Base-by-base conservation (phyloP, 1,139 yeast species). In the Debaryomycetaceae sp. region DNA sequence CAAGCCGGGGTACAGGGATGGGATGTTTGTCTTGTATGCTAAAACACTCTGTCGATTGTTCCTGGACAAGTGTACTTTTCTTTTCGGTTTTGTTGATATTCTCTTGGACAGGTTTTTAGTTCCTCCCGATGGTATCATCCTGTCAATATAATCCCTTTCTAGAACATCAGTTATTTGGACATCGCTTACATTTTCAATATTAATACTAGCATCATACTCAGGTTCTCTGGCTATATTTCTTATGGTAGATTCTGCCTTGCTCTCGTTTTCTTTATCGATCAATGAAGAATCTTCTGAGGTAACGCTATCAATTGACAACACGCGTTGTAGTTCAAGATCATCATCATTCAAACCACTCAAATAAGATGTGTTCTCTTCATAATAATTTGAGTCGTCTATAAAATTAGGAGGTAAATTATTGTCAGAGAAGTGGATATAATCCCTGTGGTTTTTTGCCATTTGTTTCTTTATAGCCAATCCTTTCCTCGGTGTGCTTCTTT, bases 401-500 rank as follows among this genome's bases (percentile, higher is more conserved):
- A 31, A 41, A 4, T 22, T 13, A 16, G 19, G 24, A 5, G 35
- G 15, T 24, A 26, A 17, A 19, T 17, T 22, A n/a, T 22, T 28
- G 17, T 30, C 22, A 11, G 26, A 3, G 4, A 22, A 22, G 11
- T 22, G 11, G 11, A 8, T 8, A 2, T 22, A 8, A 13, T 18
- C 15, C 9, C 35, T 30, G 13, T 28, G 18, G 3, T 14, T 17
- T 18, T 17, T 24, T 5, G 34, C 26, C 5, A 17, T 17, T 31
- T 26, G 30, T 36, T 67, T 68, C 41, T 54, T 57, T 6, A 65
- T 46, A 3, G 75, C 75, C 40, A 68, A 48, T 3, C 75, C 76
- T 41, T 60, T 65, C 28, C 74, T 52, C 55, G 49, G 31, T 59
- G 60, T 6, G 46, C 17, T 6, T 42, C 43, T 39, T 5, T 26